Base-by-base conservation (phyloP, 495 filamentous ascomycete genomes). In the Aspergillus ostianus region DNA sequence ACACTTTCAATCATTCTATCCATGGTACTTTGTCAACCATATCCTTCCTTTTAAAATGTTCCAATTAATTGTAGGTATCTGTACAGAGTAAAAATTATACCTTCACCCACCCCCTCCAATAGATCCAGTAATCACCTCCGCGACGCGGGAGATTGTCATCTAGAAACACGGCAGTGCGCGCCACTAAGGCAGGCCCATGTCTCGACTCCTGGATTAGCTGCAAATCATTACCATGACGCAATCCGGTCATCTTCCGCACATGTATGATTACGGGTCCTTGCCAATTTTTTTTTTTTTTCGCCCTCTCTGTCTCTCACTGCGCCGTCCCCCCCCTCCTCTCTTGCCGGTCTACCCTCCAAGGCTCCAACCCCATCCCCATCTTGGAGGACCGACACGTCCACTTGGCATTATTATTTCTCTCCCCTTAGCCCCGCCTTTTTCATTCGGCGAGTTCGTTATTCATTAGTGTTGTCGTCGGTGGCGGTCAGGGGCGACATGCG, bases 191-290 rank as follows among this genome's bases (percentile, higher is more conserved):
- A 67, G 59, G 59, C 55, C 61, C 60, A 63, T 67, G 65, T 67
- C 50, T 64, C 56, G 57, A 62, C 61, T 67, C 57, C 65, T 62
- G 59, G 55, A 57, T 62, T 66, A 65, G 66, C 56, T 64, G 66
- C 66, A 64, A 64, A 66, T 69, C 66, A 62, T 66, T 58, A 30
- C 45, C 59, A 69, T 69, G 60, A 65, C 66, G 66, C 63, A 58
- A 62, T 64, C 58, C 50, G 49, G 54, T 47, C 58, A 61, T 59
- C 47, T 55, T 61, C 55, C 60, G 51, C 54, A 41, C 9, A 21
- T 32, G 26, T 6, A 26, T 56, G 51, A 27, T 45, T 48, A n/a
- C 45, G 53, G 45, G 23, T 46, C 50, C n/a, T n/a, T n/a, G n/a
- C n/a, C n/a, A n/a, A n/a, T n/a, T n/a, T n/a, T n/a, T n/a, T n/a